These are phyloP conservation scores for Diaporthe caulivora DNA, from an alignment of 2,329 filamentous ascomycete genomes.

Conservation along the genomic window DNA sequence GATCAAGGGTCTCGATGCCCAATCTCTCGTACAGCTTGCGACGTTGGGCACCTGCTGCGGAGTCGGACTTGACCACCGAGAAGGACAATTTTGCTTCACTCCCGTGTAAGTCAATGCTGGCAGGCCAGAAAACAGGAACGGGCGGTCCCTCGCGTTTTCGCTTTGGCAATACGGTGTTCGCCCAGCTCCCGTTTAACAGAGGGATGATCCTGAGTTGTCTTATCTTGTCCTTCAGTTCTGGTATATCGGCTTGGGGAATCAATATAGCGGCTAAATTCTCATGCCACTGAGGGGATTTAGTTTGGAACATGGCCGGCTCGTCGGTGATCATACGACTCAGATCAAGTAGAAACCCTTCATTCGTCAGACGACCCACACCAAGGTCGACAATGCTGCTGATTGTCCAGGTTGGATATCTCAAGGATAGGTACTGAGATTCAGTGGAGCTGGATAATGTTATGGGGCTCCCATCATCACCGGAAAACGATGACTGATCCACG, in stretches of 20 bases:
- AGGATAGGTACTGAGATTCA: neutral
- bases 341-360: neutral
- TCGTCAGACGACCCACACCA: neutral
- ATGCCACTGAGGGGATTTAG: neutral
- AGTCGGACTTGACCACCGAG: neutral
- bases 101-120: neutral
- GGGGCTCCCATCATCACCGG: neutral
- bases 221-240: neutral
- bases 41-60: neutral
- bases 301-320: neutral
- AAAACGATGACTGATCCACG: neutral
- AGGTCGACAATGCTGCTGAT: neutral
- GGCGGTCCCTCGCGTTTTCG: neutral
- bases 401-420: neutral
- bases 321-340: neutral
- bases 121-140: neutral
- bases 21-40: neutral
- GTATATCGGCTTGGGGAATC: neutral
- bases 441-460: neutral
- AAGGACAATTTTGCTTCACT: neutral
- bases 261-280: neutral
- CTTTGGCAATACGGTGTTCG: neutral
- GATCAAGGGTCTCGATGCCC: neutral
- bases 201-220: neutral
- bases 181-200: neutral